These are phyloP conservation scores for Pyrenopolyporus hunteri DNA, from an alignment of 495 filamentous ascomycete genomes.

Conservation along the genomic window DNA sequence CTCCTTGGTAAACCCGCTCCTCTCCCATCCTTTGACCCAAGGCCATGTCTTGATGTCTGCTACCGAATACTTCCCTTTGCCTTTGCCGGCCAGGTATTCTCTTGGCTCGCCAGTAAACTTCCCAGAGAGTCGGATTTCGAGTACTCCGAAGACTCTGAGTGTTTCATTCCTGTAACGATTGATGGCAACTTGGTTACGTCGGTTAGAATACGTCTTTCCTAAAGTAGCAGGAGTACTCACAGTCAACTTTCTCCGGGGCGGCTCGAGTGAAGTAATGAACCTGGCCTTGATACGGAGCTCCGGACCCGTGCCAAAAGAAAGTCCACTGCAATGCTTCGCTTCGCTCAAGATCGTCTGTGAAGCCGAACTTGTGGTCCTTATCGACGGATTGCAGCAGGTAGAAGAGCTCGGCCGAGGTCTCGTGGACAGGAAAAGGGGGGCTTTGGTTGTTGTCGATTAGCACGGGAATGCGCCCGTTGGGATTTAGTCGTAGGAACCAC, in stretches of 20 bases:
- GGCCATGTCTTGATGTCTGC: slow-evolving; percentile 64
- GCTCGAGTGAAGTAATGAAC: slow-evolving; percentile 45
- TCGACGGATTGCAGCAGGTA: slow-evolving; percentile 58
- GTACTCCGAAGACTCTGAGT: slow-evolving; percentile 58
- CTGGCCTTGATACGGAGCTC: slow-evolving; percentile 53
- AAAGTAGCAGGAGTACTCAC: slow-evolving; percentile 38
- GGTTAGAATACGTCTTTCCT: not conserved
- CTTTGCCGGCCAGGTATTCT: slow-evolving; percentile 61
- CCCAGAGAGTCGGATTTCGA: slow-evolving; percentile 58
- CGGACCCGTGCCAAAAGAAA: slow-evolving; percentile 58
- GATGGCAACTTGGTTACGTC: slow-evolving; percentile 52
- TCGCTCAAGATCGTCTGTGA: slow-evolving; percentile 52
- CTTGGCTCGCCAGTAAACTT: slow-evolving; percentile 52
- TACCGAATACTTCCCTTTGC: slow-evolving; percentile 60
- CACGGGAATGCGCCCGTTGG: slow-evolving; percentile 59
- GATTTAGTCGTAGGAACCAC: slow-evolving; percentile 61
- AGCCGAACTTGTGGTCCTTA: slow-evolving; percentile 54
- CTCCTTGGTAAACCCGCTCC: slow-evolving; percentile 51
- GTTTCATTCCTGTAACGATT: slow-evolving; percentile 61
- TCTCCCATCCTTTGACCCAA: slow-evolving; percentile 57
- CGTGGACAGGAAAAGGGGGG: slow-evolving; percentile 60
- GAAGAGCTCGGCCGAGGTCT: slow-evolving; percentile 58
- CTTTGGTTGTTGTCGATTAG: slow-evolving; percentile 56
- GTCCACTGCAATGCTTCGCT: slow-evolving; percentile 53
- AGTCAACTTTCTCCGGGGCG: slow-evolving; percentile 54